phyloP scores from a whole-genome alignment of 345 rosid genomes.

The Streptanthus diversifolius region DNA sequence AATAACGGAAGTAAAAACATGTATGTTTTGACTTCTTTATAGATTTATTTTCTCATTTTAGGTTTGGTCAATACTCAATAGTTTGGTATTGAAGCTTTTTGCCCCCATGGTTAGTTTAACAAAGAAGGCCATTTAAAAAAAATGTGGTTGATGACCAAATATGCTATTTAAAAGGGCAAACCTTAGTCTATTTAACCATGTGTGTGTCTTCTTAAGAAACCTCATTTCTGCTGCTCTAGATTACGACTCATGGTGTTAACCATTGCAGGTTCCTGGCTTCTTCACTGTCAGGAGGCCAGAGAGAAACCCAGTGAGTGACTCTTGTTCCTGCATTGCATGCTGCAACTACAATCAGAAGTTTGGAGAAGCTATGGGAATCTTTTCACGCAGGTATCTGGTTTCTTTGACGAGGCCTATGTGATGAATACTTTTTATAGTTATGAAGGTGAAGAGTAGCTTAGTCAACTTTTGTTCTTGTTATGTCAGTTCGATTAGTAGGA shows the following conservation, averaged over 20 bases:
- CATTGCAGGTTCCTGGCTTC: constrained; percentile 25
- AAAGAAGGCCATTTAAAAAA: not conserved
- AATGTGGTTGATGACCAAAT: constrained; percentile 10
- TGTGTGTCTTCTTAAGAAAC: constrained; percentile 5
- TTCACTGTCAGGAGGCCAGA: constrained; percentile 25
- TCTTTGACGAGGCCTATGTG: not conserved
- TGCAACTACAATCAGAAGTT: constrained; percentile 10
- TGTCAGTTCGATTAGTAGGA: constrained; percentile 54
- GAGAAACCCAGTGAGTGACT: constrained; percentile 2
- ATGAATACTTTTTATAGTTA: not conserved
- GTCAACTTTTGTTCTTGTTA: constrained; percentile 5
- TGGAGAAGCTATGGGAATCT: constrained; percentile 48
- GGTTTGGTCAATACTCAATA: constrained; percentile 30
- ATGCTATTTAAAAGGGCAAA: not conserved
- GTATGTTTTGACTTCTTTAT: constrained; percentile 8
- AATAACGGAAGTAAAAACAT: not conserved
- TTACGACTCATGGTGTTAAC: not conserved
- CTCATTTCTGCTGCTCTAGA: not conserved
- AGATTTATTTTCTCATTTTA: not conserved
- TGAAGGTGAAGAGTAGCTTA: constrained; percentile 5
- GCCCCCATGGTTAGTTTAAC: constrained; percentile 9
- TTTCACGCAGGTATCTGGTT: constrained; percentile 59
- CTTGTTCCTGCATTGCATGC: not conserved
- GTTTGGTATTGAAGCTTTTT: constrained; percentile 17
- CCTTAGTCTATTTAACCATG: too few relatives aligned